Percentiles rank a stretch among this genome's conserved stretches.
Evolutionary conservation across 805 yeast genomes (phyloP).

Genomic region (Ogataea pilisensis): DNA sequence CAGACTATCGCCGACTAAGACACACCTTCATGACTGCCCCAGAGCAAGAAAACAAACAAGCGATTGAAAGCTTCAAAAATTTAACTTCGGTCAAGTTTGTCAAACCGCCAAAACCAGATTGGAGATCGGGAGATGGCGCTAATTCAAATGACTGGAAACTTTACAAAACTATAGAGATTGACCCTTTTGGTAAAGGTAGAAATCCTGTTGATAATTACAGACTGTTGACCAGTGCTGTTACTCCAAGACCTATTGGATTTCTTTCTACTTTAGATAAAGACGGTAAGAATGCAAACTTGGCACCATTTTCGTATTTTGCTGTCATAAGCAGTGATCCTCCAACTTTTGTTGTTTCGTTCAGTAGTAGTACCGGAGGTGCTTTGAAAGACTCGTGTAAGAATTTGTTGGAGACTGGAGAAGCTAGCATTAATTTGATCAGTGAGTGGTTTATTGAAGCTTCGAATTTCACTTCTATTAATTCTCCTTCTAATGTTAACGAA

Average conservation of each 20-base stretch:
- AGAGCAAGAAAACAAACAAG: background rate
- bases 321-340: slow-evolving; percentile 54
- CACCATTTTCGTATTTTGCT: slow-evolving; percentile 59
- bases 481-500: slow-evolving; percentile 50
- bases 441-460: slow-evolving; percentile 69
- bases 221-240: slow-evolving; percentile 46
- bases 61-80: background rate
- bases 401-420: slow-evolving; percentile 47
- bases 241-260: slow-evolving; percentile 61
- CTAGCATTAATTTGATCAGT: slow-evolving; percentile 51
- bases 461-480: slow-evolving; percentile 42
- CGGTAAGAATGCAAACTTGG: slow-evolving; percentile 43
- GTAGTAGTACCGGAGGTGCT: slow-evolving; percentile 33
- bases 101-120: slow-evolving; percentile 26
- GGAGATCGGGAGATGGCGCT: slow-evolving; percentile 50
- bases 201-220: slow-evolving; percentile 43
- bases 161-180: slow-evolving; percentile 43
- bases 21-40: too few species aligned
- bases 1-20: too few species aligned
- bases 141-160: slow-evolving; percentile 39
- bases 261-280: slow-evolving; percentile 42
- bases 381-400: slow-evolving; percentile 50
- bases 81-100: background rate
- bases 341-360: slow-evolving; percentile 46
- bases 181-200: slow-evolving; percentile 43